Evolutionary conservation across 75 land plant species (phyloP).

Genomic region (Picea glauca): DNA sequence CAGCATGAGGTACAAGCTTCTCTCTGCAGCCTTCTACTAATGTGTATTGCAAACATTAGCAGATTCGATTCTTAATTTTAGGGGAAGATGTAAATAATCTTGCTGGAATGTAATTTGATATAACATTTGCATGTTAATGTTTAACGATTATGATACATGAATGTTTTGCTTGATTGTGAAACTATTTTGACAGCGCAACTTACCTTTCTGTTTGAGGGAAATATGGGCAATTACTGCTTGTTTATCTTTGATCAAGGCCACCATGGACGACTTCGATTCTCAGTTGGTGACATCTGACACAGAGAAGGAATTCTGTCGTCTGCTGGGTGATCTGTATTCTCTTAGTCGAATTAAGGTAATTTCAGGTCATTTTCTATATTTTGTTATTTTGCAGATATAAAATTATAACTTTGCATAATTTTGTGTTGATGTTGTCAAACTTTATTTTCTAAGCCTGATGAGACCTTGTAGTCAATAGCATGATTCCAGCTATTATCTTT

Average conservation of each 20-base stretch:
- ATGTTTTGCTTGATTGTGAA: neutral
- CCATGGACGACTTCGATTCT: conserved; percentile 45
- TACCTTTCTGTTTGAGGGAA: conserved; percentile 97
- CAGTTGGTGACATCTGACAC: conserved; percentile 50
- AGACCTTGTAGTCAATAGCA: no score
- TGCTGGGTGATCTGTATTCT: conserved; percentile 84
- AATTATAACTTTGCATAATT: neutral
- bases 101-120: neutral
- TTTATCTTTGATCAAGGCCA: conserved; percentile 63
- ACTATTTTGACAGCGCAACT: conserved; percentile 39
- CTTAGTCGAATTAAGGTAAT: conserved; percentile 78
- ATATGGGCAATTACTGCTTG: conserved; percentile 94
- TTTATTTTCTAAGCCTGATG: no score
- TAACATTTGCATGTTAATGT: neutral
- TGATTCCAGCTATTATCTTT: no score
- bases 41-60: neutral
- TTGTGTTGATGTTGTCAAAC: neutral
- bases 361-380: neutral
- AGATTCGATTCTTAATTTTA: conserved; percentile 6
- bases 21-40: neutral
- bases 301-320: conserved; percentile 86
- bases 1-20: conserved; percentile 63
- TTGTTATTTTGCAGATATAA: no score
- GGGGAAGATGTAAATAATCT: neutral
- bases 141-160: neutral